phyloP scores from a whole-genome alignment of 2,329 filamentous ascomycete species.

The Tetracladium maxilliforme region DNA sequence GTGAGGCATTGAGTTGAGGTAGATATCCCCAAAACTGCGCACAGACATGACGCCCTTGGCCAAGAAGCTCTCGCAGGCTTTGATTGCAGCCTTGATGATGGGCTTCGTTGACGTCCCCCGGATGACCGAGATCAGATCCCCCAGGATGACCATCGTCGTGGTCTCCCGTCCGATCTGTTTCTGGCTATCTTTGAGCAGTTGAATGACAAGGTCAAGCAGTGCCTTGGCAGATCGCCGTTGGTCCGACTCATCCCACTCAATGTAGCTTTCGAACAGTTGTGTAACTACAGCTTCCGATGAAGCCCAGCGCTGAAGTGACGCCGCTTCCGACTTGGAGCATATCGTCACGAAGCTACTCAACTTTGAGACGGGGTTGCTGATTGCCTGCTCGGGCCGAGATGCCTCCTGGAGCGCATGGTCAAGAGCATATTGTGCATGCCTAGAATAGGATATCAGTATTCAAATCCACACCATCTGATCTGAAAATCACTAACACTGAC shows the following conservation, averaged over 20 bases:
- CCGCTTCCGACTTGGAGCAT: slow-evolving; percentile 32
- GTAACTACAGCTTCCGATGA: slow-evolving; percentile 31
- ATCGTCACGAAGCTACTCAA: slow-evolving; percentile 49
- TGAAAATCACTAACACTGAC: too few species aligned
- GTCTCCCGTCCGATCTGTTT: slow-evolving; percentile 17
- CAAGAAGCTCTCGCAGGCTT: slow-evolving; percentile 50
- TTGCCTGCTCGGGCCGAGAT: slow-evolving; percentile 36
- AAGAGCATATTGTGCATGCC: slow-evolving; percentile 1
- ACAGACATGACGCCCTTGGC: slow-evolving; percentile 40
- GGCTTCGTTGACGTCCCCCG: slow-evolving; percentile 44
- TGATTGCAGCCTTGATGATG: slow-evolving; percentile 55
- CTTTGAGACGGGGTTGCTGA: slow-evolving; percentile 41
- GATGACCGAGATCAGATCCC: slow-evolving; percentile 41
- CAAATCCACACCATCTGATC: too few species aligned
- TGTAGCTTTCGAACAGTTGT: slow-evolving; percentile 48
- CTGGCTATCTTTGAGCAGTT: slow-evolving; percentile 34
- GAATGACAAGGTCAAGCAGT: slow-evolving; percentile 40
- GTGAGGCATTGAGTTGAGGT: slow-evolving; percentile 16
- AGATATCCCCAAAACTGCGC: slow-evolving; percentile 27
- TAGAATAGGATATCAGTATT: too few species aligned
- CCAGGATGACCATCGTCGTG: slow-evolving; percentile 29
- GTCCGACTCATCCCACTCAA: slow-evolving; percentile 54
- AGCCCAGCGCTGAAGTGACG: slow-evolving; percentile 28
- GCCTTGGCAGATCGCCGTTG: slow-evolving; percentile 49
- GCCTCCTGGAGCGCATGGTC: slow-evolving; percentile 29